phyloP scores from a whole-genome alignment of 2,329 filamentous ascomycete genomes.

The Colletotrichum sublineola region DNA sequence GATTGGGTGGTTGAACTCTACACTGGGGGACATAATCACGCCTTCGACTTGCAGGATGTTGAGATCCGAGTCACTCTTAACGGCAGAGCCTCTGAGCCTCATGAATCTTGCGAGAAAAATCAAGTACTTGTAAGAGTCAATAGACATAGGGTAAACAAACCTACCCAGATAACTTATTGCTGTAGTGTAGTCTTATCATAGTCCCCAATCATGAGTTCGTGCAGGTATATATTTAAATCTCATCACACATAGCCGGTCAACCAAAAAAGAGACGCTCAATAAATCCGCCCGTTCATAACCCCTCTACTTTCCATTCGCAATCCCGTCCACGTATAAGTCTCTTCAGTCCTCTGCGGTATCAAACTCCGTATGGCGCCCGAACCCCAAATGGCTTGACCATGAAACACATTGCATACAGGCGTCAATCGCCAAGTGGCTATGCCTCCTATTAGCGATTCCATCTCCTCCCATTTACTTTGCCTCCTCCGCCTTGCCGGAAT shows the following conservation, averaged over 20 bases:
- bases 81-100: not conserved
- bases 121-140: not conserved
- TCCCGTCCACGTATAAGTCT: not conserved
- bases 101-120: not conserved
- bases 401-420: conserved; percentile 20
- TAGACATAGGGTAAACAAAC: conserved; percentile 3
- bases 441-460: not conserved
- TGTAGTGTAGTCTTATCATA: conserved; percentile 28
- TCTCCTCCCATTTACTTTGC: not conserved
- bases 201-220: conserved; percentile 34
- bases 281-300: conserved; percentile 27
- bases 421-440: not conserved
- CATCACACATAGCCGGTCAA: conserved; percentile 34
- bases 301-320: conserved; percentile 5
- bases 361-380: conserved; percentile 24
- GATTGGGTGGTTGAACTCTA: conserved; percentile 6
- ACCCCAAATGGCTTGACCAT: conserved; percentile 20
- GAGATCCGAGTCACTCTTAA: conserved; percentile 11
- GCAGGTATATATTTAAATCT: conserved; percentile 32
- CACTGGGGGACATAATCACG: conserved; percentile 6
- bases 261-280: conserved; percentile 27
- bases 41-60: conserved; percentile 19
- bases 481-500: conserved; percentile 27
- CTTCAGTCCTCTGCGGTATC: conserved; percentile 4
- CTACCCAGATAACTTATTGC: conserved; percentile 27